Conservation (phyloP, 352 stramenopile species). For the Pythium grandisporangium region DNA sequence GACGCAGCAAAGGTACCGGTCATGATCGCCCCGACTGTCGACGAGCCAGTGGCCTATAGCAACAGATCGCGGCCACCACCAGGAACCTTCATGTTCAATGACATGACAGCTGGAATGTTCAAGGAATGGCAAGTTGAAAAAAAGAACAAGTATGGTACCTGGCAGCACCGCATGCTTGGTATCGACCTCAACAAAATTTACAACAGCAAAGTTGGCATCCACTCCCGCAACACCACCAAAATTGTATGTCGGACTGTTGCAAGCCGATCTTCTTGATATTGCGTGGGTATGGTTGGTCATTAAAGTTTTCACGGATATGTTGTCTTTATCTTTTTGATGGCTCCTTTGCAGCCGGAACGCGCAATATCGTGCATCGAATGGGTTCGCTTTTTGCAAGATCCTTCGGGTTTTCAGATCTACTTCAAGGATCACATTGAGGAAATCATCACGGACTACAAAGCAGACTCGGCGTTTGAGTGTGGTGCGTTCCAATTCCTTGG, state of each 20-base stretch:
- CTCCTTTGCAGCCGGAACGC: constrained; percentile 62
- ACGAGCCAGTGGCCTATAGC: constrained; percentile 53
- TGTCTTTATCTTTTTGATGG: too few species aligned
- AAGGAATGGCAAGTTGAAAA: constrained; percentile 89
- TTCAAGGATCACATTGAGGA: constrained; percentile 85
- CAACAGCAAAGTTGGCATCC: constrained; percentile 88
- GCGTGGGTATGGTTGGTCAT: too few species aligned
- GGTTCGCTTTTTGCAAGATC: constrained; percentile 81
- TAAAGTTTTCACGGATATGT: too few species aligned
- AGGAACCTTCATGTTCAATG: constrained; percentile 89
- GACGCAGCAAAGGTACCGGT: constrained; percentile 70
- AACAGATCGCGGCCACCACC: constrained; percentile 64
- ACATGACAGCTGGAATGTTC: constrained; percentile 85
- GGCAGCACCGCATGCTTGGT: constrained; percentile 82
- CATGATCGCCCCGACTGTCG: constrained; percentile 48
- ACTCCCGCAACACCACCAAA: constrained; percentile 84
- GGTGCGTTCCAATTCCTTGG: constrained; percentile 27
- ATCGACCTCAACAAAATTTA: constrained; percentile 87
- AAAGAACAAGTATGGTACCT: constrained; percentile 89
- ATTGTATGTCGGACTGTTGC: too few species aligned
- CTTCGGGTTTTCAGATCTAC: constrained; percentile 85
- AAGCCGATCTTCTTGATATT: too few species aligned
- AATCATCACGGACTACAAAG: constrained; percentile 84
- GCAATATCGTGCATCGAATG: constrained; percentile 81
- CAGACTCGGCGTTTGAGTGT: constrained; percentile 81